Evolutionary conservation across 2,329 filamentous ascomycete species (phyloP).

Genomic region (Mollisia scopiformis): DNA sequence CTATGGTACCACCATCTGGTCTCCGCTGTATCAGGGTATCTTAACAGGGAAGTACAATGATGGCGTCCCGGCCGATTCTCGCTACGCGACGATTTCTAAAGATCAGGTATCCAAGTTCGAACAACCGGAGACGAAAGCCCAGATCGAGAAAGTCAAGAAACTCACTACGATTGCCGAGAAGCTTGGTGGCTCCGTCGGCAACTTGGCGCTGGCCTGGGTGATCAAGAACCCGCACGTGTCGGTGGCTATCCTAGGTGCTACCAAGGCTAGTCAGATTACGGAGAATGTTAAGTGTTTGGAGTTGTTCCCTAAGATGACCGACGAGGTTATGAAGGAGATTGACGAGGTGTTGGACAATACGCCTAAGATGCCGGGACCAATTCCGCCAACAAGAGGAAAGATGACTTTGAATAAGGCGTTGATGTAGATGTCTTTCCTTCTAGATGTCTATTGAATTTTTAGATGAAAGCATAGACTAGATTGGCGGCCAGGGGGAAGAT

Average conservation of each 20-base stretch:
- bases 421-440: background rate
- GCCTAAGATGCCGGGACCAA: slow-evolving; percentile 28
- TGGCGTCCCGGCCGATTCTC: slow-evolving; percentile 53
- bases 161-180: slow-evolving; percentile 57
- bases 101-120: slow-evolving; percentile 60
- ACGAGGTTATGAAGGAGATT: slow-evolving; percentile 54
- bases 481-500: background rate
- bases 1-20: slow-evolving; percentile 63
- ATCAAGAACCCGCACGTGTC: slow-evolving; percentile 57
- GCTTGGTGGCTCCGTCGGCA: slow-evolving; percentile 54
- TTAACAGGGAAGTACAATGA: slow-evolving; percentile 66
- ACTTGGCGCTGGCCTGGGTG: slow-evolving; percentile 56
- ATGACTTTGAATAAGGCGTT: slow-evolving; percentile 25
- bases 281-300: slow-evolving; percentile 53
- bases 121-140: slow-evolving; percentile 36
- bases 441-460: background rate
- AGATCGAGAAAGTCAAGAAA: slow-evolving; percentile 44
- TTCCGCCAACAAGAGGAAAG: slow-evolving; percentile 1
- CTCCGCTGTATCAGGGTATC: slow-evolving; percentile 59
- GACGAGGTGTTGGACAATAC: slow-evolving; percentile 46
- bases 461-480: background rate
- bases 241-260: slow-evolving; percentile 56
- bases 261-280: slow-evolving; percentile 52
- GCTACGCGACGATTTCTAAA: slow-evolving; percentile 59
- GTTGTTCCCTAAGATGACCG: slow-evolving; percentile 50